These are phyloP conservation scores for Tuber calosporum DNA, from an alignment of 495 filamentous ascomycete species.

Conservation along the genomic window DNA sequence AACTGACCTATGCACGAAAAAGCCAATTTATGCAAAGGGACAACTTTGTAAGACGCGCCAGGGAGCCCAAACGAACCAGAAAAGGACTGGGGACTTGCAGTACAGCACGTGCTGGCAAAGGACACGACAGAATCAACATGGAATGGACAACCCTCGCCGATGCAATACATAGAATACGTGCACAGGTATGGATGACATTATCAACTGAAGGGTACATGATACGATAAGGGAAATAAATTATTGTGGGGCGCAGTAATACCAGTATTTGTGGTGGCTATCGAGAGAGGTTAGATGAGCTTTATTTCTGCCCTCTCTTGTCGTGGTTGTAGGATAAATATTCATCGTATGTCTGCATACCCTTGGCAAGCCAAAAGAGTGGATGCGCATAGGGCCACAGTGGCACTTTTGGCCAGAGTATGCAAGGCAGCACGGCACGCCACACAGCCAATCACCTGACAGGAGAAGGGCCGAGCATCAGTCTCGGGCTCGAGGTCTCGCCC, in stretches of 20 bases:
- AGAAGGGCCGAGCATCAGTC: neutral
- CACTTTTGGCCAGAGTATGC: neutral
- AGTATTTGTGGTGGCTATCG: neutral
- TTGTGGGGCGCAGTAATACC: neutral
- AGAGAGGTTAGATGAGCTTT: neutral
- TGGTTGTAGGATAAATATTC: neutral
- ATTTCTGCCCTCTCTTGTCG: neutral
- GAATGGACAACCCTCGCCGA: constrained; percentile 27
- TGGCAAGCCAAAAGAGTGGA: neutral
- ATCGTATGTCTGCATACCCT: neutral
- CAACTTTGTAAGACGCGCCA: neutral
- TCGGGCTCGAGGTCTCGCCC: neutral
- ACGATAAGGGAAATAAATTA: neutral
- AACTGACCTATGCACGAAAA: neutral
- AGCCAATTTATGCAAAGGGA: neutral
- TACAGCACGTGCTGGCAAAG: neutral
- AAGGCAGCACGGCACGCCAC: neutral
- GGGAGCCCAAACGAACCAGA: neutral
- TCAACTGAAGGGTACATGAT: constrained; percentile 12
- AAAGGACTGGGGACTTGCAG: neutral
- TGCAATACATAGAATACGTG: neutral
- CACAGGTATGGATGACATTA: neutral
- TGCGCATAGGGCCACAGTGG: constrained; percentile 3
- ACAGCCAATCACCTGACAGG: neutral
- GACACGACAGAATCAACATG: constrained; percentile 15